Conservation (phyloP, 305 asterid species). For the Solanum hybrid region DNA sequence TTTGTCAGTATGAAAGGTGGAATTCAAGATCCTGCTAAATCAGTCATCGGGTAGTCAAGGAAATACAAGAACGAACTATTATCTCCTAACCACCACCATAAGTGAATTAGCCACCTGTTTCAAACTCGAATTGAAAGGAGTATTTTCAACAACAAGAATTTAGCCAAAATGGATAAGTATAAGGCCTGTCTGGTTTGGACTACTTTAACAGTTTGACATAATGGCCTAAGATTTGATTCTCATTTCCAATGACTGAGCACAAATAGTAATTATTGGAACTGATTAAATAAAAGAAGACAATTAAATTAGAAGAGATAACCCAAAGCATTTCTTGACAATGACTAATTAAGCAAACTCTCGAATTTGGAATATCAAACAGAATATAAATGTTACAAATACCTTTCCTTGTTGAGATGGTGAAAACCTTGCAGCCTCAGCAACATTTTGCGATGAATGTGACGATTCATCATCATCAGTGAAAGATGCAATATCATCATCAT, state of each 20-base stretch:
- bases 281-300: neutral
- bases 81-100: neutral
- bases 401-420: slow-evolving; percentile 57
- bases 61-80: neutral
- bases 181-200: neutral
- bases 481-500: slow-evolving; percentile 35
- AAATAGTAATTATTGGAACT: neutral
- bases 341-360: neutral
- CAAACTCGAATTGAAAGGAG: neutral
- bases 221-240: neutral
- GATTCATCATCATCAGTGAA: slow-evolving; percentile 73
- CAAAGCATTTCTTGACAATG: neutral
- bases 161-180: neutral
- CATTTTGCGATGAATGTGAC: slow-evolving; percentile 60
- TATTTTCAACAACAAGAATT: neutral
- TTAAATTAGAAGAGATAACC: neutral
- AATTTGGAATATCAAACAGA: neutral
- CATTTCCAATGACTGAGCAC: neutral
- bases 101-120: neutral
- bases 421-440: slow-evolving; percentile 36
- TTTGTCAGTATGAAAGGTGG: neutral
- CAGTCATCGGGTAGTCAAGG: neutral
- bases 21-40: neutral
- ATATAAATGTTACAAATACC: slow-evolving; percentile 31
- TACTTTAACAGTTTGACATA: neutral